Base-by-base conservation (phyloP, 805 yeast species). In the Lachancea lanzarotensis region DNA sequence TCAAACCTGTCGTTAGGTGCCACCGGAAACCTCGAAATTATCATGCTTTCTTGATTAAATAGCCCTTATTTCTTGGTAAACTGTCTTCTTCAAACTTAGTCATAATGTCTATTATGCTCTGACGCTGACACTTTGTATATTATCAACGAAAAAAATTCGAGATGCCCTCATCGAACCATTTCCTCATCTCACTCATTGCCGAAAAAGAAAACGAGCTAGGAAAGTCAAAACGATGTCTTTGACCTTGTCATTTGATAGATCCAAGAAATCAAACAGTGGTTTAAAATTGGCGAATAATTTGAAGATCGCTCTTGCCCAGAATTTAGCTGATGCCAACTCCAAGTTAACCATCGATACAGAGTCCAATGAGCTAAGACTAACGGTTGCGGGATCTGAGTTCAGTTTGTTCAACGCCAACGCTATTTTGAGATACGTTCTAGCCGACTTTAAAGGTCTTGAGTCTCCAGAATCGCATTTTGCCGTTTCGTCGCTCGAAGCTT, bases 401-500 rank as follows among this genome's bases (percentile, higher is more conserved):
- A 75, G 73, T 52, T 69, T 84, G 49, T 65, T 71, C 46, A 87
- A 83, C 61, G 71, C 86, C 17, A 81, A 83, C 57, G 80, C 93
- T 17, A 79, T 83, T 42, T 81, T 83, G 49, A 79, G 80, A 60
- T 84, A 78, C 55, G 65, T 81, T 49, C 68, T 78, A 32, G 62
- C 68, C 18, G 80, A 78, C 50, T 81, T 78, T 49, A 45, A 63
- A 5, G 53, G 42, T 9, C 56, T 65, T 22, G 50, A 56, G 11
- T 58, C 68, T 13, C 63, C 73, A 37, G 62, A 59, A 10, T 60
- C 65, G 18, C 46, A 51, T 15, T 56, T 48, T 27, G 50, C 57
- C 13, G 37, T 61, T 20, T 40, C 56, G 9, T 47, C 55, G 5
- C 45, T 62, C 31, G 61, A 62, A 40, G 45, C 48, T 13, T 19